Evolutionary conservation across 2,329 filamentous ascomycete species (phyloP).

Genomic region (Cladosporium cucumerinum): DNA sequence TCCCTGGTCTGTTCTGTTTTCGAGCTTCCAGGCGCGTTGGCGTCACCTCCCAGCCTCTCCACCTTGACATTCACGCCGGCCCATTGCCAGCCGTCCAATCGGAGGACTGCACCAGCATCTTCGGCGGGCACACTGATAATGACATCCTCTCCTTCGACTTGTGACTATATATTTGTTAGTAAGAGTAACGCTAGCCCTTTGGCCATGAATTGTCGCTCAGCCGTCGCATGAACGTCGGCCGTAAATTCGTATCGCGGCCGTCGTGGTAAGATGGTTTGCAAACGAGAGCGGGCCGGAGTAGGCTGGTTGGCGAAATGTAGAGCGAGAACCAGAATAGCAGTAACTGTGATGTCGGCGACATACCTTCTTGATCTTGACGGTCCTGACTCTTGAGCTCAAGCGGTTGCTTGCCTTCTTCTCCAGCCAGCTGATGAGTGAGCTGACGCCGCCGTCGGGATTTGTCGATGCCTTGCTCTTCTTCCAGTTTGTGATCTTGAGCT

Average conservation of each 20-base stretch:
- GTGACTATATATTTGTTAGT: constrained; percentile 33
- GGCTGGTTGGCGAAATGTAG: neutral
- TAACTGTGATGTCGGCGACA: constrained; percentile 21
- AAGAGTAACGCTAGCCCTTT: constrained; percentile 7
- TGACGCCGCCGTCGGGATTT: constrained; percentile 35
- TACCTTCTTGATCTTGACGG: constrained; percentile 40
- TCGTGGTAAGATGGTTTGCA: constrained; percentile 31
- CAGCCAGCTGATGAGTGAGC: constrained; percentile 39
- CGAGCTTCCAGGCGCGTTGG: constrained; percentile 16
- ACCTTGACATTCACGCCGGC: constrained; percentile 39
- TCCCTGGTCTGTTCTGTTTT: constrained; percentile 56
- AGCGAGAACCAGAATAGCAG: constrained; percentile 3
- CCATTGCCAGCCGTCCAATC: constrained; percentile 42
- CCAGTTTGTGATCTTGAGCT: constrained; percentile 42
- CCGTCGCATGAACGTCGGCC: neutral
- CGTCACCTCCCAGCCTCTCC: constrained; percentile 29
- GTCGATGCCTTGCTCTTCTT: constrained; percentile 37
- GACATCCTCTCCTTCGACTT: constrained; percentile 36
- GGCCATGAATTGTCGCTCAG: neutral
- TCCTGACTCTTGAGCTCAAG: constrained; percentile 30
- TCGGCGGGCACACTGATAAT: constrained; percentile 37
- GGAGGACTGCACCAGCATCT: constrained; percentile 35
- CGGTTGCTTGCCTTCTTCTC: constrained; percentile 38
- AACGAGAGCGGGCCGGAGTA: constrained; percentile 30
- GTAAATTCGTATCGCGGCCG: constrained; percentile 27